A percentile compares a stretch with the other conserved stretches of the same genome.
Conservation (phyloP, 768 basidiomycete species). For the Candolleomyces aberdarensis region DNA sequence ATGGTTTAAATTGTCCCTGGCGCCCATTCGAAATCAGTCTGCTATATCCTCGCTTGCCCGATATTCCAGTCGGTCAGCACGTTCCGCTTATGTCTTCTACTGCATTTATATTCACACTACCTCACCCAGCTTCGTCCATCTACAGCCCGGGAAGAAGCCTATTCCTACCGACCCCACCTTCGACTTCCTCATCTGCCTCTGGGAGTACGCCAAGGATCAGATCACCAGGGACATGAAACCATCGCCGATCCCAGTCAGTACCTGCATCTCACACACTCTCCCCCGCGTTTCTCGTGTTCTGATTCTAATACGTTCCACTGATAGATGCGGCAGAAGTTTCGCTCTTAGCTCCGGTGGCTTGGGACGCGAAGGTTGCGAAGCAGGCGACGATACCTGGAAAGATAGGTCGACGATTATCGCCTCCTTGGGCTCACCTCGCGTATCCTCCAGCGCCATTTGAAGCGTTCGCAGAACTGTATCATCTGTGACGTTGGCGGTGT, state of each 20-base stretch:
- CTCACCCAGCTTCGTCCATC: background rate
- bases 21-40: too few species aligned
- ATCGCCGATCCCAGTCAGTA: constrained; percentile 78
- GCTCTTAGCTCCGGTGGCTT: constrained; percentile 82
- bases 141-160: constrained; percentile 65
- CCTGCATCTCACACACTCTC: constrained; percentile 21
- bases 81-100: background rate
- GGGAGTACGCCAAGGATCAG: constrained; percentile 70
- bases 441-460: constrained; percentile 76
- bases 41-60: constrained; percentile 75
- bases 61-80: constrained; percentile 66
- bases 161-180: constrained; percentile 71
- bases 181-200: constrained; percentile 64
- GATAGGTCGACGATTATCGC: constrained; percentile 27
- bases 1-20: constrained; percentile 85
- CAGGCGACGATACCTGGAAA: background rate
- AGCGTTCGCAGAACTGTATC: constrained; percentile 75
- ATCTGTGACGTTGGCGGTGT: constrained; percentile 82
- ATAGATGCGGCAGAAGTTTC: too few species aligned
- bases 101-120: background rate
- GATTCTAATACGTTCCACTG: too few species aligned
- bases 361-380: constrained; percentile 65
- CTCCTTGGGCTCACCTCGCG: constrained; percentile 77
- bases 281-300: too few species aligned
- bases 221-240: constrained; percentile 60